These are phyloP conservation scores for Pugionium cornutum DNA, from an alignment of 345 rosid species.

Conservation along the genomic window DNA sequence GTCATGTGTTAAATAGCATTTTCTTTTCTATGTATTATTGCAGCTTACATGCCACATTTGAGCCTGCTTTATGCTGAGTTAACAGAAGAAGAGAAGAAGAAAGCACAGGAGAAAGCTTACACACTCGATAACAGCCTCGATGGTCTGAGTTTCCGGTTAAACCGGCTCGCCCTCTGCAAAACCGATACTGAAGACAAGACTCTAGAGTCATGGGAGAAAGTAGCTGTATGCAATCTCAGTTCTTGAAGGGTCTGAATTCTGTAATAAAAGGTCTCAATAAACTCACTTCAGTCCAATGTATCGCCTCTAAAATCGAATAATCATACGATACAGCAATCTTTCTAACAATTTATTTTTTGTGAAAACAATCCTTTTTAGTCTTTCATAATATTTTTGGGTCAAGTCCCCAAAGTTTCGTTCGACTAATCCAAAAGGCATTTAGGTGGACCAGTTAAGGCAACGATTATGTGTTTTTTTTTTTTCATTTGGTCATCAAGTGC, in stretches of 20 bases:
- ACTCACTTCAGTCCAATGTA: neutral
- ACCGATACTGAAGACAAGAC: slow-evolving; percentile 58
- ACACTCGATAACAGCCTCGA: slow-evolving; percentile 48
- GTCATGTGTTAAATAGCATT: neutral
- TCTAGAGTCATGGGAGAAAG: slow-evolving; percentile 66
- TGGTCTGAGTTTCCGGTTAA: slow-evolving; percentile 52
- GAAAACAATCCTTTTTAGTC: neutral
- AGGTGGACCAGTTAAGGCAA: neutral
- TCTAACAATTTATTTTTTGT: neutral
- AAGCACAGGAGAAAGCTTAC: too few relatives aligned
- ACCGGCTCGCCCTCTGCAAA: slow-evolving; percentile 58
- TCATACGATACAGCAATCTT: neutral
- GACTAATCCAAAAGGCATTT: slow-evolving; percentile 8
- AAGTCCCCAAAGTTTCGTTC: neutral
- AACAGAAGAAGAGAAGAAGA: too few relatives aligned
- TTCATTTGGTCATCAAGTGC: neutral
- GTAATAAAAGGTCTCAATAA: slow-evolving; percentile 15
- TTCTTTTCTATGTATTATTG: slow-evolving; percentile 1
- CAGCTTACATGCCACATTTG: slow-evolving; percentile 84
- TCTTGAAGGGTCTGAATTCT: slow-evolving; percentile 13
- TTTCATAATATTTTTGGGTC: neutral
- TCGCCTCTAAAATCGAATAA: neutral
- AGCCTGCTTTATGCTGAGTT: slow-evolving; percentile 40
- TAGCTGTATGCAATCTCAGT: slow-evolving; percentile 52
- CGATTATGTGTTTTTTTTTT: neutral